Evolutionary conservation across 108 stramenopile genomes (phyloP), one percentile per base, ranked within the genome.

Genomic region (Nannochloropsis granulata): DNA sequence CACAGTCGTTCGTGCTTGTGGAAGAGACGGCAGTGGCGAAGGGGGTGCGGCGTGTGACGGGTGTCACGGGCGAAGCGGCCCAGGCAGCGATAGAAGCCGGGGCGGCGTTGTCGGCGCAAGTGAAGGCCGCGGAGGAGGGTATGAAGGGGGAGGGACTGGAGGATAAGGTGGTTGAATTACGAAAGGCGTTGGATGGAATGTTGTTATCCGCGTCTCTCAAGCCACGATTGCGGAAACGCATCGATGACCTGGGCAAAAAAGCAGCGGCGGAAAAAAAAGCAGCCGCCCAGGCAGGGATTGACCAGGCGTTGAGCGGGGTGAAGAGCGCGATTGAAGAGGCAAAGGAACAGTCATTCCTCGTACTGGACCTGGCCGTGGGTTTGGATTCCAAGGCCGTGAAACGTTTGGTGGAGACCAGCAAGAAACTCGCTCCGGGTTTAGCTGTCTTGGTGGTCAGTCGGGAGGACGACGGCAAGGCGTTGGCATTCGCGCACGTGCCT

Each of bases 11-110:
- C 84, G 95, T 93, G n/a, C 86, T 99, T 81, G 86, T 98, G 24
- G 93, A 92, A 44, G 99, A 99, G 90, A 93, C 94, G 79, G 97
- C 95, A 44, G 96, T 99, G 86, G 97, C 97, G 78, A 99, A 99
- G 91, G 99, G 99, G 24, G 92, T 99, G 25, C 94, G 99, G 45
- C 94, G 99, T 78, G 94, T 99, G 82, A 90, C 94, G 14, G 94
- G 90, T 81, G 93, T 97, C 13, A 99, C 98, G 21, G 90, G 92
- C 83, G 92, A 92, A 43, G 93, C 92, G 84, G 97, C 99, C 13
- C 90, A 91, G 84, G 88, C 91, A 81, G 97, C 97, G 24, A 92
- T 92, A 24, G 91, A 90, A 24, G 85, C 89, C 42, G 97, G 94
- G 83, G 88, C 89, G 24, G 93, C 87, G 43, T 92, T 96, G 78